Percentiles rank a stretch among this genome's conserved stretches.
phyloP scores from a whole-genome alignment of 1,284 basidiomycete species.

The Xerocomus amazonicus region DNA sequence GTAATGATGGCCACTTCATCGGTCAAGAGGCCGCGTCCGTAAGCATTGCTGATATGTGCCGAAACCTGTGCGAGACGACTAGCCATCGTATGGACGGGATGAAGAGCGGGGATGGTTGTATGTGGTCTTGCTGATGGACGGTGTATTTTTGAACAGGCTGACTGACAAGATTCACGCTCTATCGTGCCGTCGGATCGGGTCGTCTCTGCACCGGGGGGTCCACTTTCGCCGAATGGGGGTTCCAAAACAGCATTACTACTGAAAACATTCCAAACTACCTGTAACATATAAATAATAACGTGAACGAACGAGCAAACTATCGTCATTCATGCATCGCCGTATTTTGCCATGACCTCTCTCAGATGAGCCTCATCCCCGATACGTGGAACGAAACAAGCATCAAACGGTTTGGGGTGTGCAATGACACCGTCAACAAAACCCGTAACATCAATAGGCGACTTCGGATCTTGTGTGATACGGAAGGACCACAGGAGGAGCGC shows the following conservation, averaged over 20 bases:
- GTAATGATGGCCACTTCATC: constrained; percentile 86
- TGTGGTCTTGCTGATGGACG: not conserved
- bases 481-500: constrained; percentile 63
- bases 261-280: not conserved
- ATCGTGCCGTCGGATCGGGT: not conserved
- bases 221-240: no score
- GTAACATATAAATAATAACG: not conserved
- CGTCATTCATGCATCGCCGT: constrained; percentile 11
- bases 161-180: not conserved
- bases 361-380: constrained; percentile 22
- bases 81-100: constrained; percentile 42
- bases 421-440: constrained; percentile 59
- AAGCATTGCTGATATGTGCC: constrained; percentile 58
- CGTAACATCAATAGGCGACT: constrained; percentile 50
- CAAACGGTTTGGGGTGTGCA: constrained; percentile 55
- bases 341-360: constrained; percentile 26
- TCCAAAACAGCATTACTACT: no score
- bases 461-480: constrained; percentile 47
- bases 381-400: constrained; percentile 49
- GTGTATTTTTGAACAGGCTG: not conserved
- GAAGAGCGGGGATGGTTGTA: not conserved
- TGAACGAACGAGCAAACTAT: constrained; percentile 1
- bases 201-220: no score
- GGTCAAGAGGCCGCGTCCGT: constrained; percentile 62
- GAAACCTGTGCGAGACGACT: constrained; percentile 68